phyloP scores from a whole-genome alignment of 352 stramenopile species.

The Globisporangium barbulae region DNA sequence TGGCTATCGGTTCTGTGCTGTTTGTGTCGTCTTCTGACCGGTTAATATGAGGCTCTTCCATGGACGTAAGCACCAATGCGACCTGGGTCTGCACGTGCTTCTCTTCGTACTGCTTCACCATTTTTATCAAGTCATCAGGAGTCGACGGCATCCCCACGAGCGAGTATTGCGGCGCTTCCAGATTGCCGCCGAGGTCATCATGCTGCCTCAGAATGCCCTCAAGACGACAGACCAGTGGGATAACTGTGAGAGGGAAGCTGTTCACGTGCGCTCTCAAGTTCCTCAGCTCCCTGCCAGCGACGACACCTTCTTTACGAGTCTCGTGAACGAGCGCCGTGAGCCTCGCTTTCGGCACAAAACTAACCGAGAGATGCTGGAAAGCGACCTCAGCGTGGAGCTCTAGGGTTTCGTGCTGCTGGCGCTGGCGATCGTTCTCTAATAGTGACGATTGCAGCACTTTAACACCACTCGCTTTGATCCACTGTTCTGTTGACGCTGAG shows the following conservation, averaged over 20 bases:
- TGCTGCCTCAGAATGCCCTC: background rate
- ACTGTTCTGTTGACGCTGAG: background rate
- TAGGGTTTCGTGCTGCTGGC: background rate
- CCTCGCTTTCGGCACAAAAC: slow-evolving; percentile 9
- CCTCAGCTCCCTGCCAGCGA: background rate
- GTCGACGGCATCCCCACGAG: slow-evolving; percentile 11
- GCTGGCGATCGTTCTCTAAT: background rate
- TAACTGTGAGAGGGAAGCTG: background rate
- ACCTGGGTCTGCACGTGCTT: slow-evolving; percentile 7
- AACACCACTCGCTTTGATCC: slow-evolving; percentile 5
- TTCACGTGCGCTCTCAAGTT: background rate
- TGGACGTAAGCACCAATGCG: background rate
- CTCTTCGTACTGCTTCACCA: slow-evolving; percentile 18
- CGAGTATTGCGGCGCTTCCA: background rate
- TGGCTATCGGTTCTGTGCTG: background rate
- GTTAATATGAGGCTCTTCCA: background rate
- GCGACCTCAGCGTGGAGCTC: background rate
- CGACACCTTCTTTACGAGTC: background rate
- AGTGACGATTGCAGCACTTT: background rate
- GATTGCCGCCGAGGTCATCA: background rate
- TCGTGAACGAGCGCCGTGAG: background rate
- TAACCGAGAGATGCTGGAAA: background rate
- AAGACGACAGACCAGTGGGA: slow-evolving; percentile 8
- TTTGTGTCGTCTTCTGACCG: background rate
- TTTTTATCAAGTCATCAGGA: slow-evolving; percentile 12